A percentile compares a stretch with the other conserved stretches of the same genome.
phyloP scores from a whole-genome alignment of 495 filamentous ascomycete genomes.

The Margaritispora aquatica region DNA sequence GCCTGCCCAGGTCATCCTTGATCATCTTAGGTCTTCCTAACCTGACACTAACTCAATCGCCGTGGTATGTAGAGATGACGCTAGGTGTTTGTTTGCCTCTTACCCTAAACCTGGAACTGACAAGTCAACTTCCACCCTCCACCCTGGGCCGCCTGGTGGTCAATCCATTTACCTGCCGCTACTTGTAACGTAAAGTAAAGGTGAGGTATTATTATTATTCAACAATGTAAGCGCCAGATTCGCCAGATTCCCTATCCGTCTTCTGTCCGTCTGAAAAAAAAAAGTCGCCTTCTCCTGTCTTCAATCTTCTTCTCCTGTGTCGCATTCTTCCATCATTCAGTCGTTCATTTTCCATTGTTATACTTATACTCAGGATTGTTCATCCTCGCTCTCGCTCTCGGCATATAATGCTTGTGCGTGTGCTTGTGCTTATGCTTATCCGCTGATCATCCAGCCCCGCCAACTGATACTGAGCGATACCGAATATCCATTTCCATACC shows the following conservation, averaged over 20 bases:
- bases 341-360: neutral
- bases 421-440: neutral
- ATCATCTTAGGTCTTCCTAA: no score
- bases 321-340: neutral
- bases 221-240: neutral
- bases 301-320: neutral
- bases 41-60: no score
- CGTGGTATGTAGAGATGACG: neutral
- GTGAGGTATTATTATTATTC: neutral
- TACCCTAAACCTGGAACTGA: no score
- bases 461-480: slow-evolving; percentile 2
- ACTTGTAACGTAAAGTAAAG: no score
- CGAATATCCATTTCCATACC: no score
- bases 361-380: neutral
- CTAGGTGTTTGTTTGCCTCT: neutral
- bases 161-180: no score
- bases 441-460: slow-evolving; percentile 4
- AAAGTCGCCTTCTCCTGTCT: neutral
- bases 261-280: neutral
- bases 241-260: neutral
- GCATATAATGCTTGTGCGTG: neutral
- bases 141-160: no score
- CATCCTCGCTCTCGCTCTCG: neutral
- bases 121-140: no score
- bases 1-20: no score